A percentile compares a stretch with the other conserved stretches of the same genome.
Evolutionary conservation across 768 basidiomycete genomes (phyloP).

Genomic region (Amanita pallidorosea): DNA sequence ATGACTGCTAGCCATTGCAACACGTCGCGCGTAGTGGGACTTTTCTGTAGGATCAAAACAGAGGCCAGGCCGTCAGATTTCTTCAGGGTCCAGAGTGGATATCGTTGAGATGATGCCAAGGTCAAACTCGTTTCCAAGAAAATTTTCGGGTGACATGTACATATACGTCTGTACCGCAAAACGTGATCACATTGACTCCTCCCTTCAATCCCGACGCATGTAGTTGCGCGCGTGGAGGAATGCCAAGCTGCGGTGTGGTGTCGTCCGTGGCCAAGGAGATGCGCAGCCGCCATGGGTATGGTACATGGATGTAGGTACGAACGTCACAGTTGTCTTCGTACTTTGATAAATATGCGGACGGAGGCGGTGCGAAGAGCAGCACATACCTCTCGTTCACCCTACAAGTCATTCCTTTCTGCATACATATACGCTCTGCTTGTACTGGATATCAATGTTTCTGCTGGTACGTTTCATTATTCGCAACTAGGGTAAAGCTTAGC

Average conservation of each 20-base stretch:
- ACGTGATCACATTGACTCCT: conserved; percentile 80
- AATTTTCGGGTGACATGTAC: conserved; percentile 96
- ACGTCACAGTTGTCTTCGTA: conserved; percentile 90
- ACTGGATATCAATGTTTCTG: too few relatives aligned
- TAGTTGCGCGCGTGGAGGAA: conserved; percentile 93
- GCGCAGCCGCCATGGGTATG: conserved; percentile 89
- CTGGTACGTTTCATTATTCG: too few relatives aligned
- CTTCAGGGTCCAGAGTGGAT: conserved; percentile 68
- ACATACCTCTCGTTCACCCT: too few relatives aligned
- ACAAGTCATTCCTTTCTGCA: too few relatives aligned
- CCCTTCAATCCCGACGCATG: conserved; percentile 88
- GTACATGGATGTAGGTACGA: conserved; percentile 81
- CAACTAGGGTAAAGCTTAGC: too few relatives aligned
- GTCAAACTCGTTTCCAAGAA: conserved; percentile 85
- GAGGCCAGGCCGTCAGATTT: conserved; percentile 61
- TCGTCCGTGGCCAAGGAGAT: conserved; percentile 94
- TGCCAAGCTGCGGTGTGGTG: conserved; percentile 81
- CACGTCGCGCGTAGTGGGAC: conserved; percentile 72
- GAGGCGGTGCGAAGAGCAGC: too few relatives aligned
- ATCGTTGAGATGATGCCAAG: conserved; percentile 82
- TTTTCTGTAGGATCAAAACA: conserved; percentile 45
- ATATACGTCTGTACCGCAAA: conserved; percentile 86
- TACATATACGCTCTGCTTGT: too few relatives aligned
- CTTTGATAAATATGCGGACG: conserved; percentile 93
- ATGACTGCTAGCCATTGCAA: conserved; percentile 71